These are phyloP conservation scores for Centaurea solstitialis DNA, from an alignment of 129 eudicot genomes.

Conservation along the genomic window DNA sequence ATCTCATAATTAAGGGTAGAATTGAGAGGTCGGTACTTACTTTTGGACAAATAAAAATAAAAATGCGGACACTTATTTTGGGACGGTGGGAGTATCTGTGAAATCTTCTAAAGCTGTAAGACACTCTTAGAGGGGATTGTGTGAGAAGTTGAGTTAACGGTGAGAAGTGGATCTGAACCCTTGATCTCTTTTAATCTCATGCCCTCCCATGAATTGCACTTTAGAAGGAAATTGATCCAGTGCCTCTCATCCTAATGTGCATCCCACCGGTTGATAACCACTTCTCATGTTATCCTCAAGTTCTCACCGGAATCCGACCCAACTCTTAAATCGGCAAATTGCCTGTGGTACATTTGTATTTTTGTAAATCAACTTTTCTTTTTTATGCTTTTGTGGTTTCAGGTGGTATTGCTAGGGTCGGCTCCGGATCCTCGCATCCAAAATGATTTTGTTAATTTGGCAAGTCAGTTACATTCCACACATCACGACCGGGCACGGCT, in stretches of 20 bases:
- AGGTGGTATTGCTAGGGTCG: conserved; percentile 95
- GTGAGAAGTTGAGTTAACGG: too few species aligned
- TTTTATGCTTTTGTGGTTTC: not conserved
- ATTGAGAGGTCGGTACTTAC: not conserved
- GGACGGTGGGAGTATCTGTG: not conserved
- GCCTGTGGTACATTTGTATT: not conserved
- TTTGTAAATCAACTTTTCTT: not conserved
- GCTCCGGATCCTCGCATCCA: conserved; percentile 98
- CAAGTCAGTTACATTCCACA: conserved; percentile 80
- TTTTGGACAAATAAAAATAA: not conserved
- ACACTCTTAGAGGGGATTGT: not conserved
- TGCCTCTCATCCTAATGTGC: too few species aligned
- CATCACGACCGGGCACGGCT: conserved; percentile 90
- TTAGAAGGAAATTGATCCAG: too few species aligned
- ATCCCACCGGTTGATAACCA: too few species aligned
- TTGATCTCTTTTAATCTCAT: too few species aligned
- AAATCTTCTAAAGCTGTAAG: not conserved
- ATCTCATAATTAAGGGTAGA: not conserved
- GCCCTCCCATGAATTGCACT: too few species aligned
- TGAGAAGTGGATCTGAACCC: too few species aligned
- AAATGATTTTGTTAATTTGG: conserved; percentile 86
- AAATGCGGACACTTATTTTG: not conserved
- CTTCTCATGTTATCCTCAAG: too few species aligned
- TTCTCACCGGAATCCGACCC: too few species aligned
- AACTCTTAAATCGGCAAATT: not conserved